Evolutionary conservation across 768 basidiomycete species (phyloP).

Genomic region (Tricholomella constricta): DNA sequence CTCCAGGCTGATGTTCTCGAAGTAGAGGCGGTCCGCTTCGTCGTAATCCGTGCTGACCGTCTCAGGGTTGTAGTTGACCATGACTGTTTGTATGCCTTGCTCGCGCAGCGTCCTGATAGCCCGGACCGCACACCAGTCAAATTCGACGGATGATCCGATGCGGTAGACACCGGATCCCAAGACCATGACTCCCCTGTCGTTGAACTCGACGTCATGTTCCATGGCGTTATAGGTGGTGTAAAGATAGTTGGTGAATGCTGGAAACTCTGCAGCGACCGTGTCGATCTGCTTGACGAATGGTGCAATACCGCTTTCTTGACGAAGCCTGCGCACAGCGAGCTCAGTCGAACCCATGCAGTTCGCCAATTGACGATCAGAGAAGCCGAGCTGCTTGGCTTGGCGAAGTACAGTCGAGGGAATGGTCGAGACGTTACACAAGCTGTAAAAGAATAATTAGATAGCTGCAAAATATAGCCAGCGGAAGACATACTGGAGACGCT

Average conservation of each 20-base stretch:
- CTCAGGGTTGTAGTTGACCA: constrained; percentile 99
- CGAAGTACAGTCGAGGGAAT: constrained; percentile 66
- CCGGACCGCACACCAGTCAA: constrained; percentile 99
- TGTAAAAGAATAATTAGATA: constrained; percentile 28
- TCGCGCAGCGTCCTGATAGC: constrained; percentile 95
- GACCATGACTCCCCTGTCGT: constrained; percentile 94
- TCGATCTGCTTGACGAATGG: constrained; percentile 99
- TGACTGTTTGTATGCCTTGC: constrained; percentile 92
- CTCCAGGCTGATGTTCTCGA: constrained; percentile 97
- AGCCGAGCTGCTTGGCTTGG: constrained; percentile 91
- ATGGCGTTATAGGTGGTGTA: constrained; percentile 98
- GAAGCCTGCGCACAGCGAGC: constrained; percentile 86
- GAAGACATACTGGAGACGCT: constrained; percentile 66
- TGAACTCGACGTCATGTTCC: constrained; percentile 88
- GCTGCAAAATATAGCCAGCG: not conserved
- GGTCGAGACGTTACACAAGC: constrained; percentile 63
- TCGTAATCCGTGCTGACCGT: constrained; percentile 99
- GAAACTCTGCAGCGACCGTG: constrained; percentile 98
- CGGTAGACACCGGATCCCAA: constrained; percentile 98
- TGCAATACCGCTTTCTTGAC: constrained; percentile 78
- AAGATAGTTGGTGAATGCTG: constrained; percentile 97
- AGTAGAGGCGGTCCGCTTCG: constrained; percentile 97
- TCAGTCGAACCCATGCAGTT: constrained; percentile 84
- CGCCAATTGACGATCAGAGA: constrained; percentile 92
- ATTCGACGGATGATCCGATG: constrained; percentile 98